Evolutionary conservation across 202 grass and related monocot genomes (phyloP).

Genomic region (Panicum hallii): DNA sequence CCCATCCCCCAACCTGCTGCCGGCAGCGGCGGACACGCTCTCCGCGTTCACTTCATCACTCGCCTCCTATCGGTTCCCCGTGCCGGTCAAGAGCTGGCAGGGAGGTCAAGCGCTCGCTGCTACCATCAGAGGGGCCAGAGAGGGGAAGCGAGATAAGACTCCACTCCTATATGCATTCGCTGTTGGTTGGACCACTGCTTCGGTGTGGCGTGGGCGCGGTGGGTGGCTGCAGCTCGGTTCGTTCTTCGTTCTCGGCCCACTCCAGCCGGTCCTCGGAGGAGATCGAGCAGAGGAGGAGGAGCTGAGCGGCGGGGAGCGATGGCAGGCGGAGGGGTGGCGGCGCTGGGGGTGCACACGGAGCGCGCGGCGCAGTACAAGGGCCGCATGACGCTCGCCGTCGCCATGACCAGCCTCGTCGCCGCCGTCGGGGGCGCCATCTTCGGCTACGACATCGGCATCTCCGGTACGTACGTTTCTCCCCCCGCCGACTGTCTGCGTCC

Average conservation of each 20-base stretch:
- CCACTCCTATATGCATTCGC: background rate
- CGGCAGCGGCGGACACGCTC: background rate
- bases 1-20: too few species aligned
- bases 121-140: too few species aligned
- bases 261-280: background rate
- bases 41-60: background rate
- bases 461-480: constrained; percentile 47
- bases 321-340: constrained; percentile 72
- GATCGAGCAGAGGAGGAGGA: background rate
- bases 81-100: background rate
- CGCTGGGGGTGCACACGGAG: constrained; percentile 81
- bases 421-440: constrained; percentile 93
- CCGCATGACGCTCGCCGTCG: constrained; percentile 78
- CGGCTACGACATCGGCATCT: constrained; percentile 99
- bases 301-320: constrained; percentile 22
- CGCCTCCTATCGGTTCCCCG: background rate
- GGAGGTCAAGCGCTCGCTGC: background rate
- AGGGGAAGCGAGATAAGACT: background rate
- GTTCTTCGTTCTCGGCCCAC: background rate
- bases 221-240: background rate
- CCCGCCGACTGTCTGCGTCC: too few species aligned
- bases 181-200: constrained; percentile 50
- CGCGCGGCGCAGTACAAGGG: constrained; percentile 84
- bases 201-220: background rate
- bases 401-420: constrained; percentile 77